phyloP scores from a whole-genome alignment of 495 filamentous ascomycete genomes.

The Neurospora tetraspora region DNA sequence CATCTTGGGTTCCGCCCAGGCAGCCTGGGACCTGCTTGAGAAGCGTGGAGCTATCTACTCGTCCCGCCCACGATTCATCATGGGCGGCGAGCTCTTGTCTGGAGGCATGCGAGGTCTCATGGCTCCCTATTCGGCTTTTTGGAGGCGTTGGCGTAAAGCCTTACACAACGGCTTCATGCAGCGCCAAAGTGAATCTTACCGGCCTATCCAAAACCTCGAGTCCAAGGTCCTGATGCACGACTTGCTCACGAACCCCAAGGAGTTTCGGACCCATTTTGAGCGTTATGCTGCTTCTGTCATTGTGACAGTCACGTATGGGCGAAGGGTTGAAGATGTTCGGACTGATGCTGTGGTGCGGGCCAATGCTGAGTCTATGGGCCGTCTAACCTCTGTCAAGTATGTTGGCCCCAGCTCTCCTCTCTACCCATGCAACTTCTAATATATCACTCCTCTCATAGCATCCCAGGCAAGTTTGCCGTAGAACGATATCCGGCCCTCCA shows the following conservation, averaged over 20 bases:
- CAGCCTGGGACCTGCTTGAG: slow-evolving; percentile 45
- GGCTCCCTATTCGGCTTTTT: slow-evolving; percentile 40
- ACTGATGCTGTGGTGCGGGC: slow-evolving; percentile 41
- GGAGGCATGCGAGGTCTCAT: slow-evolving; percentile 40
- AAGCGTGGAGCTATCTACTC: slow-evolving; percentile 42
- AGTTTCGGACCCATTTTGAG: slow-evolving; percentile 31
- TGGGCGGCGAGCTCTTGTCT: slow-evolving; percentile 43
- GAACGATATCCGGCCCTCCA: slow-evolving; percentile 49
- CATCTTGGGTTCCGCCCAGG: slow-evolving; percentile 50
- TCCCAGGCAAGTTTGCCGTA: slow-evolving; percentile 48
- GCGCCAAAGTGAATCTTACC: slow-evolving; percentile 43
- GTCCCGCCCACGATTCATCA: slow-evolving; percentile 37
- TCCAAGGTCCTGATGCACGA: slow-evolving; percentile 39
- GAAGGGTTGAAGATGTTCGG: slow-evolving; percentile 43
- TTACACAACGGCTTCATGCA: slow-evolving; percentile 46
- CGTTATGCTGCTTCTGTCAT: slow-evolving; percentile 50
- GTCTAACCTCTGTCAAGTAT: slow-evolving; percentile 46
- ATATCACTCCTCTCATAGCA: slow-evolving; percentile 8
- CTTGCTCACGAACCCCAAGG: slow-evolving; percentile 25
- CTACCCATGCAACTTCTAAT: not conserved
- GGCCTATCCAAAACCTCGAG: slow-evolving; percentile 46
- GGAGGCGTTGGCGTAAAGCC: slow-evolving; percentile 46
- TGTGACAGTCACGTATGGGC: slow-evolving; percentile 48
- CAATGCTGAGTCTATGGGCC: slow-evolving; percentile 46
- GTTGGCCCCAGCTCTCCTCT: not conserved